Conservation (phyloP, 2,329 filamentous ascomycete genomes). For the Amauroascus verrucosus region DNA sequence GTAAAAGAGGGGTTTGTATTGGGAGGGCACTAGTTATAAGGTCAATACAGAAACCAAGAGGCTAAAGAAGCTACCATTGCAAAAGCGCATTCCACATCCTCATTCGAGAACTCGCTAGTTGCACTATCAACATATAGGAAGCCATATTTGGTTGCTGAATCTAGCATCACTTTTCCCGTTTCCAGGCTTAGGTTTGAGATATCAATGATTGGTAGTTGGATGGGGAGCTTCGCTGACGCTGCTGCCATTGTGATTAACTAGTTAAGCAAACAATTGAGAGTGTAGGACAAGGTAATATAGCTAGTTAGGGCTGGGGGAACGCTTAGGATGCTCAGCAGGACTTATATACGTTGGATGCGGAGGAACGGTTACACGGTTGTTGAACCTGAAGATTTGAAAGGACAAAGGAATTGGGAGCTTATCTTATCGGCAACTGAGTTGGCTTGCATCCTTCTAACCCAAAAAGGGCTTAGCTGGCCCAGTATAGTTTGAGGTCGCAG, state of each 20-base stretch:
- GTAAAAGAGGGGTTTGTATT: no score
- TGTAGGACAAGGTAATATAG: neutral
- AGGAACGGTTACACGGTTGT: no score
- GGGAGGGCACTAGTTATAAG: no score
- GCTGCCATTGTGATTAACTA: conserved; percentile 7
- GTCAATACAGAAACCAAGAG: neutral
- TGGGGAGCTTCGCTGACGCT: conserved; percentile 15
- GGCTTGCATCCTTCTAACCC: neutral
- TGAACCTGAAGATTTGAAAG: no score
- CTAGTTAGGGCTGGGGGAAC: neutral
- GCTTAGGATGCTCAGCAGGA: no score
- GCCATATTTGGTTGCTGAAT: conserved; percentile 70
- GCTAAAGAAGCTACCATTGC: conserved; percentile 46
- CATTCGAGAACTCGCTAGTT: conserved; percentile 55
- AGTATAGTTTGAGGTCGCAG: neutral
- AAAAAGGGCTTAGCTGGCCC: neutral
- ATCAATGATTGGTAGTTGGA: conserved; percentile 69
- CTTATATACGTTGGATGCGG: no score
- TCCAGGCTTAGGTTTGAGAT: conserved; percentile 53
- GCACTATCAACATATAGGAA: conserved; percentile 82
- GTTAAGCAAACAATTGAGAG: neutral
- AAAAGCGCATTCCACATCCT: conserved; percentile 62
- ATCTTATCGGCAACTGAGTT: neutral
- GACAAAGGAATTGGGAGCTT: neutral
- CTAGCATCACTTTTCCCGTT: conserved; percentile 60